phyloP scores from a whole-genome alignment of 768 basidiomycete genomes.

The Tremella fuciformis region DNA sequence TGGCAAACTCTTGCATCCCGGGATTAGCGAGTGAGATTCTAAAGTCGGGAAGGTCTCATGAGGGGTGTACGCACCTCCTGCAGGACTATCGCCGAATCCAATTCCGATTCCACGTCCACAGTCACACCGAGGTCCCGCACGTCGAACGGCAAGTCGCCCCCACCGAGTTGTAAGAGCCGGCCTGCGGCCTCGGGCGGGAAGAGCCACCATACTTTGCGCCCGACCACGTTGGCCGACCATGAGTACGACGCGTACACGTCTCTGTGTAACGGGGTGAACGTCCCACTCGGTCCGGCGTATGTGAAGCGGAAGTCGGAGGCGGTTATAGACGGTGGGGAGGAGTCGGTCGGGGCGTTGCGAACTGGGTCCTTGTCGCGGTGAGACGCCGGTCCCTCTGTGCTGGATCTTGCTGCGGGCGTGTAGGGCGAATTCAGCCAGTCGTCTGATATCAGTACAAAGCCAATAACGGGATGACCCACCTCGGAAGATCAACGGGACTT shows the following conservation, averaged over 20 bases:
- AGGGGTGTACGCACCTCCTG: conserved; percentile 30
- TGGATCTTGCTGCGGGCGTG: background rate
- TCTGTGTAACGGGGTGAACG: conserved; percentile 50
- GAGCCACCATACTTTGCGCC: conserved; percentile 51
- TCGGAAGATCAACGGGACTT: conserved; percentile 40
- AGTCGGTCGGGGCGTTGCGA: background rate
- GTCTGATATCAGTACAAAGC: conserved; percentile 23
- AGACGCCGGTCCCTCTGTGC: background rate
- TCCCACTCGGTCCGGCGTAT: conserved; percentile 48
- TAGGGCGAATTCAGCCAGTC: conserved; percentile 49
- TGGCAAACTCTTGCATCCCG: background rate
- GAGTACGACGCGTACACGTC: conserved; percentile 52
- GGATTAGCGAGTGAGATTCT: no score
- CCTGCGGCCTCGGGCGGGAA: conserved; percentile 35
- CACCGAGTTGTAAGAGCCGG: conserved; percentile 9
- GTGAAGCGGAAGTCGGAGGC: conserved; percentile 46
- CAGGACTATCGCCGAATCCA: conserved; percentile 30
- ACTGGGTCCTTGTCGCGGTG: background rate
- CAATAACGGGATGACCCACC: conserved; percentile 35
- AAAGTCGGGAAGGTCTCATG: no score
- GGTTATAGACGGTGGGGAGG: conserved; percentile 1
- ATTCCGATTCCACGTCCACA: conserved; percentile 12
- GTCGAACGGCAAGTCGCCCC: conserved; percentile 40
- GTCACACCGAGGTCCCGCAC: conserved; percentile 28
- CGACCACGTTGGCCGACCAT: conserved; percentile 51